Conservation (phyloP, 148 eudicot genomes). For the Polygonum aviculare region DNA sequence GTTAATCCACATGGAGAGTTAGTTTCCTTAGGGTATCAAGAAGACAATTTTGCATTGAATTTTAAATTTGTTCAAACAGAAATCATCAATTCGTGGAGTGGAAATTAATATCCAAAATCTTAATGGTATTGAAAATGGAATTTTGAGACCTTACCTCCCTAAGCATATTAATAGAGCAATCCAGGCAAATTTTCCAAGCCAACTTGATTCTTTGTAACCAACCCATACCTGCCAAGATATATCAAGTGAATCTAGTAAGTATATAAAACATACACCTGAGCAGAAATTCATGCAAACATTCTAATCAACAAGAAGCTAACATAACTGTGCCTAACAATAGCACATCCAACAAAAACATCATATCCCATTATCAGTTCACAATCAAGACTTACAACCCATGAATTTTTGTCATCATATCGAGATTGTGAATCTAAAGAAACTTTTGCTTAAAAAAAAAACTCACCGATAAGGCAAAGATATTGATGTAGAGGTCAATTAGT, state of each 20-base stretch:
- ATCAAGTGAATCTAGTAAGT: background rate
- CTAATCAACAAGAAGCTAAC: background rate
- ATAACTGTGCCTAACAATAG: background rate
- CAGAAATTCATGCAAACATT: background rate
- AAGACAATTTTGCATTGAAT: too few species aligned
- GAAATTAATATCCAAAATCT: too few species aligned
- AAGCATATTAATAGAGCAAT: conserved; percentile 47
- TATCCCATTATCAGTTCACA: background rate
- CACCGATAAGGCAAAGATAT: conserved; percentile 66
- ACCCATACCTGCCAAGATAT: conserved; percentile 60
- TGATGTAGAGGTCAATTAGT: conserved; percentile 78
- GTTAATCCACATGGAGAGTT: too few species aligned
- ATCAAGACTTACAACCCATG: background rate
- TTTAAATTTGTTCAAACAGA: too few species aligned
- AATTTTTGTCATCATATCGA: background rate
- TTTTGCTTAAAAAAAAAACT: conserved; percentile 5
- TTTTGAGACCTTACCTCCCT: conserved; percentile 43
- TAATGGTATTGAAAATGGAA: background rate
- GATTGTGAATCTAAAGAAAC: background rate
- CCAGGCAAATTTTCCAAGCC: conserved; percentile 45
- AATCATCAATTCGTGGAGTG: too few species aligned
- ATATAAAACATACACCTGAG: background rate
- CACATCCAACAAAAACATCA: background rate
- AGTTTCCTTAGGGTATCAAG: too few species aligned
- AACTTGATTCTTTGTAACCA: conserved; percentile 59